Evolutionary conservation across 2,329 filamentous ascomycete genomes (phyloP).

Genomic region (Fonsecaea nubica): DNA sequence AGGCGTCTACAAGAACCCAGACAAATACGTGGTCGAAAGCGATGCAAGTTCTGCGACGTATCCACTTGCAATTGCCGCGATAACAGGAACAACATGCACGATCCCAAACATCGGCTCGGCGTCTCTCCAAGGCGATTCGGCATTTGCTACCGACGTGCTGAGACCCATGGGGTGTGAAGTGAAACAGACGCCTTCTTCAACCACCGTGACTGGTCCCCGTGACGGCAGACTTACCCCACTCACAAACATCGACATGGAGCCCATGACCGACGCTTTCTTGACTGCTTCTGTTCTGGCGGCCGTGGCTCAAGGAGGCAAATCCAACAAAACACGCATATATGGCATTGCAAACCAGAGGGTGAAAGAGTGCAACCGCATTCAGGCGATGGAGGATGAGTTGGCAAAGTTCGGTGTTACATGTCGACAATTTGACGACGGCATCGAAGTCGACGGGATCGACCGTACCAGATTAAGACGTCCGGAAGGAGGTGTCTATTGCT

Average conservation of each 20-base stretch:
- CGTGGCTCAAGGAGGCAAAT: conserved; percentile 72
- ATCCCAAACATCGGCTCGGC: conserved; percentile 93
- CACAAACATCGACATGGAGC: conserved; percentile 91
- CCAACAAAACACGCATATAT: conserved; percentile 77
- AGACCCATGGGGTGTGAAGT: conserved; percentile 93
- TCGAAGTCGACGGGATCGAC: conserved; percentile 67
- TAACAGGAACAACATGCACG: conserved; percentile 93
- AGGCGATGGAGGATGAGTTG: conserved; percentile 92
- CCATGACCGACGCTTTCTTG: conserved; percentile 98
- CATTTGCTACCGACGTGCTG: conserved; percentile 89
- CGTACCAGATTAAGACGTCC: conserved; percentile 62
- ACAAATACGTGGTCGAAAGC: conserved; percentile 89
- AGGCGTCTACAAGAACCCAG: conserved; percentile 80
- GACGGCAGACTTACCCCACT: conserved; percentile 76
- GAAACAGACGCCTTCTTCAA: conserved; percentile 81
- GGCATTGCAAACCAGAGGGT: conserved; percentile 98
- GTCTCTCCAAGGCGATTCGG: conserved; percentile 92
- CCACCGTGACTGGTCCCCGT: conserved; percentile 88
- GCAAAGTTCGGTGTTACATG: conserved; percentile 91
- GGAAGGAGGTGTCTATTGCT: conserved; percentile 79
- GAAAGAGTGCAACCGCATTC: conserved; percentile 96
- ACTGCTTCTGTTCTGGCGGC: conserved; percentile 93
- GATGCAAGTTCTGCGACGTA: conserved; percentile 98
- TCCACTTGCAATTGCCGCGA: conserved; percentile 89
- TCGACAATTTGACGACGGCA: conserved; percentile 91